These are phyloP conservation scores for Eutypella sp. DNA, from an alignment of 2,329 filamentous ascomycete species.

Conservation along the genomic window DNA sequence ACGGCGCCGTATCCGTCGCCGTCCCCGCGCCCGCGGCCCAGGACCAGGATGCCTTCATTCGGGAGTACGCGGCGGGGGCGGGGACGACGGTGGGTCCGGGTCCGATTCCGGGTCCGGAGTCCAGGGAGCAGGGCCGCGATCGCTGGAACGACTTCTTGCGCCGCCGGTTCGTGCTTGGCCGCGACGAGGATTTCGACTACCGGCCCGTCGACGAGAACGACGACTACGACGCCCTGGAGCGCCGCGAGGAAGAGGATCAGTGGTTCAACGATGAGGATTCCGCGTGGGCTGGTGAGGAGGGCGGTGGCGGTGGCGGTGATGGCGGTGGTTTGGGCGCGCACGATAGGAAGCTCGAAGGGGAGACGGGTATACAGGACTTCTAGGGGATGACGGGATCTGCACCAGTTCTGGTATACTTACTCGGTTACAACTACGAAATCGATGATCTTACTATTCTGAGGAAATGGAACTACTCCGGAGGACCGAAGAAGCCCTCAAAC, in stretches of 20 bases:
- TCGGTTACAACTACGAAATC: too few species aligned
- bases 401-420: too few species aligned
- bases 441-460: too few species aligned
- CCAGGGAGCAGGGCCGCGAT: slow-evolving; percentile 60
- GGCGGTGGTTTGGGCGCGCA: slow-evolving; percentile 22
- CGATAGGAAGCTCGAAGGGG: slow-evolving; percentile 37
- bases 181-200: slow-evolving; percentile 78
- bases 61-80: slow-evolving; percentile 35
- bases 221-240: slow-evolving; percentile 60
- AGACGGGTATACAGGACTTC: slow-evolving; percentile 71
- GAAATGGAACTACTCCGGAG: too few species aligned
- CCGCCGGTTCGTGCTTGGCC: slow-evolving; percentile 68
- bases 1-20: slow-evolving; percentile 5
- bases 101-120: slow-evolving; percentile 38
- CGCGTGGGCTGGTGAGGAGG: slow-evolving; percentile 50
- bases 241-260: slow-evolving; percentile 61
- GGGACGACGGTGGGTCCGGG: slow-evolving; percentile 63
- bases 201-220: slow-evolving; percentile 63
- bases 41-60: slow-evolving; percentile 16
- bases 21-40: slow-evolving; percentile 6
- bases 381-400: too few species aligned
- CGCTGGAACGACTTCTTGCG: slow-evolving; percentile 71
- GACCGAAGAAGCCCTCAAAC: too few species aligned
- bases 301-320: slow-evolving; percentile 19
- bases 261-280: slow-evolving; percentile 81